A percentile compares a stretch with the other conserved stretches of the same genome.
Conservation (phyloP, 371 early-diverging fungal species). For the Mortierella sp. region DNA sequence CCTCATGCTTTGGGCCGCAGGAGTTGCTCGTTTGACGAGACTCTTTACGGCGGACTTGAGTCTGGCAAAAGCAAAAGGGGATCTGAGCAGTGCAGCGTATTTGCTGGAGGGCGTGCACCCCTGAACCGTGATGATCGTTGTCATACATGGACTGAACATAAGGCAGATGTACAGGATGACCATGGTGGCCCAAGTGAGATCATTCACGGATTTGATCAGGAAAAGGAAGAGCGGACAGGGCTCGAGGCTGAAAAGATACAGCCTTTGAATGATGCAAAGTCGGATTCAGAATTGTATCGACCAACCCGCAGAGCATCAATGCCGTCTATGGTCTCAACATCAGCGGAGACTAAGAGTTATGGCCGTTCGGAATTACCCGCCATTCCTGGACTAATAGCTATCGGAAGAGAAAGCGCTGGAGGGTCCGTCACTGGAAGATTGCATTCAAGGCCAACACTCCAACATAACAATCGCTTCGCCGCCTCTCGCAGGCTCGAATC, state of each 20-base stretch:
- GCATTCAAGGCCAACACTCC: conserved; percentile 15
- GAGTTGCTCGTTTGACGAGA: conserved; percentile 44
- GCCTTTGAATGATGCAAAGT: conserved; percentile 5
- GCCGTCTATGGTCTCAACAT: conserved; percentile 7
- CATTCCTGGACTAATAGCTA: neutral
- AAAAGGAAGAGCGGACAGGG: conserved; percentile 33
- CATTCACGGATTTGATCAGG: conserved; percentile 19
- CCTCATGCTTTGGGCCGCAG: conserved; percentile 15
- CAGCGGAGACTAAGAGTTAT: conserved; percentile 1
- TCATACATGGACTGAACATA: conserved; percentile 39
- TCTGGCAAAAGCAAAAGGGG: conserved; percentile 7
- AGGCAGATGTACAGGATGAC: conserved; percentile 16
- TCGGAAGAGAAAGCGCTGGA: conserved; percentile 11
- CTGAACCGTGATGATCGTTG: conserved; percentile 33
- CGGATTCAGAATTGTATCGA: too few species aligned
- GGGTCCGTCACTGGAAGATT: neutral
- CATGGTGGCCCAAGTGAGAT: conserved; percentile 29
- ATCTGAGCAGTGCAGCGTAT: neutral
- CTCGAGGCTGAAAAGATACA: conserved; percentile 21
- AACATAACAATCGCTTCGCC: conserved; percentile 39
- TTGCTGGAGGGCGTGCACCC: conserved; percentile 2
- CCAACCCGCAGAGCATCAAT: conserved; percentile 6
- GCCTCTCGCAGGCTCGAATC: conserved; percentile 41
- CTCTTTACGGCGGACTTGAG: conserved; percentile 35
- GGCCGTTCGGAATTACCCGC: neutral